phyloP scores from a whole-genome alignment of 2,329 filamentous ascomycete genomes.

The Fusarium illudens region DNA sequence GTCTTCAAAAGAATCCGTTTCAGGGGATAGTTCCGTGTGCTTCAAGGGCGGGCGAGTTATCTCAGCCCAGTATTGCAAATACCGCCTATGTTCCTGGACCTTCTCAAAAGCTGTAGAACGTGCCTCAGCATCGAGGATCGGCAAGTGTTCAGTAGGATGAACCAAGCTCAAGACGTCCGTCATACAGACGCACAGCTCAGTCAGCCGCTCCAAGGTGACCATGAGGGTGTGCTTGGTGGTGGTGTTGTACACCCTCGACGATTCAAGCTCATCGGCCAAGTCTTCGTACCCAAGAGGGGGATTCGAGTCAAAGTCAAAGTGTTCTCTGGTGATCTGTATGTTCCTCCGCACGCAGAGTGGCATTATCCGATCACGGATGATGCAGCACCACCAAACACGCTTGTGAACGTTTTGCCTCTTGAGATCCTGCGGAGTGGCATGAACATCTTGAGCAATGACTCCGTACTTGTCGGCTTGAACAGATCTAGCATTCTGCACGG shows the following conservation, averaged over 20 bases:
- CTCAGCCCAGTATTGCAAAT: slow-evolving; percentile 14
- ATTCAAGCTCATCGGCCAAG: slow-evolving; percentile 27
- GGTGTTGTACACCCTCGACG: slow-evolving; percentile 25
- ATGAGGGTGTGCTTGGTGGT: slow-evolving; percentile 33
- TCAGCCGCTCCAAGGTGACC: slow-evolving; percentile 18
- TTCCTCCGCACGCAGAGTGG: slow-evolving; percentile 28
- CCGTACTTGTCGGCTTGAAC: slow-evolving; percentile 24
- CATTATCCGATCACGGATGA: slow-evolving; percentile 34
- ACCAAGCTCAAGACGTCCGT: slow-evolving; percentile 31
- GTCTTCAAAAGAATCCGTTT: slow-evolving; percentile 11
- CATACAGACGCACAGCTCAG: slow-evolving; percentile 24
- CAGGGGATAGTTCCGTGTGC: slow-evolving; percentile 6
- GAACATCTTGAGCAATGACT: not conserved
- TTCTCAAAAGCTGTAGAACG: slow-evolving; percentile 20
- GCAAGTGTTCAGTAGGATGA: slow-evolving; percentile 20
- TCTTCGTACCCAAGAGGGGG: slow-evolving; percentile 26
- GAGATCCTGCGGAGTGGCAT: slow-evolving; percentile 5
- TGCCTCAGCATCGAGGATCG: slow-evolving; percentile 8
- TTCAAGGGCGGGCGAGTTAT: slow-evolving; percentile 19
- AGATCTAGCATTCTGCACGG: slow-evolving; percentile 24
- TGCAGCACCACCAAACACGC: slow-evolving; percentile 34
- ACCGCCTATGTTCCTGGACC: slow-evolving; percentile 22
- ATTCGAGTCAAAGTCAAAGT: slow-evolving; percentile 25
- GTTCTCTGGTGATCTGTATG: slow-evolving; percentile 22
- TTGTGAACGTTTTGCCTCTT: slow-evolving; percentile 23